Evolutionary conservation across 805 yeast genomes (phyloP).

Genomic region (Starmerella cellae): DNA sequence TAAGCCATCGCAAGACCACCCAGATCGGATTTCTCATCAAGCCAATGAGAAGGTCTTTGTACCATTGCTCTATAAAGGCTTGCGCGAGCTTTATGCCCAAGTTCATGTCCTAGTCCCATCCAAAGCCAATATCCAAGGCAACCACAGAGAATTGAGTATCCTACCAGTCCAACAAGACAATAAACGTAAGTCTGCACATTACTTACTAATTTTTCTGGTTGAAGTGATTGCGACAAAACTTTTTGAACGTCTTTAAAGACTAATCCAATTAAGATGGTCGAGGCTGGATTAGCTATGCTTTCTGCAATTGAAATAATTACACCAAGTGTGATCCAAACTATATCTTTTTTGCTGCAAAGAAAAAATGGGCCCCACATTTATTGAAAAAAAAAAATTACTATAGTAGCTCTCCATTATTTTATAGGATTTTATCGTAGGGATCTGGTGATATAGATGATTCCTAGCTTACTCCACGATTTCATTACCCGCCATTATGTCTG

Average conservation of each 20-base stretch:
- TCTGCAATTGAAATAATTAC: constrained; percentile 7
- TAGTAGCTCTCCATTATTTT: too few species aligned
- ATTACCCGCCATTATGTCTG: neutral
- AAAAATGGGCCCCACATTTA: constrained; percentile 14
- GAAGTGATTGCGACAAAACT: constrained; percentile 26
- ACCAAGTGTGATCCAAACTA: constrained; percentile 7
- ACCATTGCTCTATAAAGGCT: constrained; percentile 36
- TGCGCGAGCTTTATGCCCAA: constrained; percentile 44
- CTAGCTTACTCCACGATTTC: neutral
- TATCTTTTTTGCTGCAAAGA: constrained; percentile 7
- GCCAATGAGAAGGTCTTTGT: constrained; percentile 43
- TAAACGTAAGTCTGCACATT: constrained; percentile 27
- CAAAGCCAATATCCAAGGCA: constrained; percentile 50
- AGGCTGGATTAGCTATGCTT: constrained; percentile 19
- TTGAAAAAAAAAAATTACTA: too few species aligned
- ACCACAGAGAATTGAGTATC: constrained; percentile 33
- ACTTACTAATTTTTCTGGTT: constrained; percentile 27
- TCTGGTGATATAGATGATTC: too few species aligned
- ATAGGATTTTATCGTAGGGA: neutral
- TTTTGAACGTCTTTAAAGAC: constrained; percentile 39
- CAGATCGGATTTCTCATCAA: constrained; percentile 40
- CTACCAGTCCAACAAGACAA: constrained; percentile 33
- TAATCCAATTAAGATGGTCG: constrained; percentile 50
- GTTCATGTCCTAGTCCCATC: constrained; percentile 60
- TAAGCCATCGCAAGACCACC: constrained; percentile 54